These are phyloP conservation scores for Ophiorrhiza pumila DNA, from an alignment of 257 asterid genomes.

Conservation along the genomic window DNA sequence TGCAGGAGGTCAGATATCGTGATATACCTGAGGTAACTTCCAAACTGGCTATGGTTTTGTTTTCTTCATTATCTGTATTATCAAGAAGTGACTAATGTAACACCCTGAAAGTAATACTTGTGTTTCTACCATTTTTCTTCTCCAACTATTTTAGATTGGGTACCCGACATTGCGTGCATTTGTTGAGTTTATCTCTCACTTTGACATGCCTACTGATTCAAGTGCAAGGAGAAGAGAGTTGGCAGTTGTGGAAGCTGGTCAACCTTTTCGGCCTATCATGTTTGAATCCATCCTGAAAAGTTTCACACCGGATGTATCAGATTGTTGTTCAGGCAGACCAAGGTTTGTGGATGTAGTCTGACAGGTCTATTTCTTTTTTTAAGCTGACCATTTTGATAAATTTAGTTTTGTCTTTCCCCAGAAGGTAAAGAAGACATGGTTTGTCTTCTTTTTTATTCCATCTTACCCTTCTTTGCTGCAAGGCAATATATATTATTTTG, in stretches of 20 bases:
- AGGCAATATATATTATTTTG: neutral
- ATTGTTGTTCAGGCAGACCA: conserved; percentile 69
- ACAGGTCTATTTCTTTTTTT: neutral
- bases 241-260: conserved; percentile 47
- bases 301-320: conserved; percentile 71
- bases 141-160: conserved; percentile 45
- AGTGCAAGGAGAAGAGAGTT: conserved; percentile 43
- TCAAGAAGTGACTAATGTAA: neutral
- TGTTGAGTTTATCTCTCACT: conserved; percentile 70
- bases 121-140: conserved; percentile 24
- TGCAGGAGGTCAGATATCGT: conserved; percentile 54
- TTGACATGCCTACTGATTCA: conserved; percentile 46
- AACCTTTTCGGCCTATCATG: conserved; percentile 70
- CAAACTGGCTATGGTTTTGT: conserved; percentile 14
- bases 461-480: neutral
- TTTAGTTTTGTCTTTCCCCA: neutral
- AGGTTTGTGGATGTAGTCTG: conserved; percentile 38
- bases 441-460: neutral
- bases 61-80: neutral
- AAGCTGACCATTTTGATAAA: neutral
- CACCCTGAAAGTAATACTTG: neutral
- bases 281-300: conserved; percentile 60
- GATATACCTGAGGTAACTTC: conserved; percentile 57
- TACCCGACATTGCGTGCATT: conserved; percentile 76
- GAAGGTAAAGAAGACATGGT: neutral